These are phyloP conservation scores for Calvatia gigantea DNA, from an alignment of 768 basidiomycete species.

Conservation along the genomic window DNA sequence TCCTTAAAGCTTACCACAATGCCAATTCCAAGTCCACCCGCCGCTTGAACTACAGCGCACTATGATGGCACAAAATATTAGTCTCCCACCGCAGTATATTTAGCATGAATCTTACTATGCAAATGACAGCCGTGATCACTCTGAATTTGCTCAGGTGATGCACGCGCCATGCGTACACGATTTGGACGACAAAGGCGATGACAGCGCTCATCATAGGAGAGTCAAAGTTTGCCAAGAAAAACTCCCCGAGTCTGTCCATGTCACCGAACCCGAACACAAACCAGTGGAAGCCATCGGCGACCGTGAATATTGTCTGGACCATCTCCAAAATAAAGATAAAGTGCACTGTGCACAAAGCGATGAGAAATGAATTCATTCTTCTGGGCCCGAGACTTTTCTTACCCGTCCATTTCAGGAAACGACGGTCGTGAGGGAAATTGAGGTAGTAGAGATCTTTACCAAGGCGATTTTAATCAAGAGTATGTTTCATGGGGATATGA, in stretches of 20 bases:
- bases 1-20: not conserved
- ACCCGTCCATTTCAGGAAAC: slow-evolving; percentile 2
- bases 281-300: slow-evolving; percentile 11
- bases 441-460: slow-evolving; percentile 4
- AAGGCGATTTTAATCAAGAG: not conserved
- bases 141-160: not conserved
- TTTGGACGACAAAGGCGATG: not conserved
- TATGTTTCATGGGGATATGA: no score
- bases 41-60: not conserved
- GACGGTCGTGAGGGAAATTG: slow-evolving; percentile 4
- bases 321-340: slow-evolving; percentile 6
- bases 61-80: not conserved
- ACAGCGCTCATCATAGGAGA: not conserved
- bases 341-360: not conserved
- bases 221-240: slow-evolving; percentile 1
- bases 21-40: slow-evolving; percentile 1
- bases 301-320: slow-evolving; percentile 2
- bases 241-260: not conserved
- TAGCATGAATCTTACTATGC: not conserved
- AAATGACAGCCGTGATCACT: not conserved
- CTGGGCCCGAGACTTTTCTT: not conserved
- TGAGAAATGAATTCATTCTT: not conserved
- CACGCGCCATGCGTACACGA: slow-evolving; percentile 7
- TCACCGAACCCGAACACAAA: slow-evolving; percentile 10
- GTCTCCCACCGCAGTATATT: no score